Conservation (phyloP, 2,329 filamentous ascomycete species). For the Pseudodiploospora longispora region DNA sequence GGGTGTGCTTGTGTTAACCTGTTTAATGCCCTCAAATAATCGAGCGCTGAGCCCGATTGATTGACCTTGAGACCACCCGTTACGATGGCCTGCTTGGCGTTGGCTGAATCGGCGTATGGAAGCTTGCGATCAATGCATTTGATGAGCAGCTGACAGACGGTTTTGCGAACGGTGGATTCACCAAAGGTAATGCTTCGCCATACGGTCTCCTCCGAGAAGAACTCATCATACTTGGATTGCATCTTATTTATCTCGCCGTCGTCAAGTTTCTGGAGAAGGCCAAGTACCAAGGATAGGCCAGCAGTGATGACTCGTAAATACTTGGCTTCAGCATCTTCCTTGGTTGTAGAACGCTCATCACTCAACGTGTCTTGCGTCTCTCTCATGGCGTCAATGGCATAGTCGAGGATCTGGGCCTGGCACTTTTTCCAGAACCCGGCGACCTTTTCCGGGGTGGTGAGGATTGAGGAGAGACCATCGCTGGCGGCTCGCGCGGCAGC, state of each 20-base stretch:
- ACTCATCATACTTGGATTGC: conserved; percentile 52
- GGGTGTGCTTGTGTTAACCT: conserved; percentile 57
- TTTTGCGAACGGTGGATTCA: conserved; percentile 45
- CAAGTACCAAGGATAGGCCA: conserved; percentile 46
- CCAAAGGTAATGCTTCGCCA: conserved; percentile 60
- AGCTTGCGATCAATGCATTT: conserved; percentile 40
- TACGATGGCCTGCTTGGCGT: conserved; percentile 54
- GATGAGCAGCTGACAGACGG: conserved; percentile 43
- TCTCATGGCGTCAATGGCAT: conserved; percentile 68
- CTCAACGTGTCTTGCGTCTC: conserved; percentile 79
- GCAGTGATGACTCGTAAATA: conserved; percentile 65
- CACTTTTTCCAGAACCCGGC: conserved; percentile 72
- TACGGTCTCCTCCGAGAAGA: conserved; percentile 58
- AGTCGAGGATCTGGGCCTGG: conserved; percentile 72
- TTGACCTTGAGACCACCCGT: conserved; percentile 63
- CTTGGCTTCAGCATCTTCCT: conserved; percentile 79
- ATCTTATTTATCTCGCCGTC: conserved; percentile 50
- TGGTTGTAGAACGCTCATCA: conserved; percentile 75
- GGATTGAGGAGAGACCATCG: conserved; percentile 67
- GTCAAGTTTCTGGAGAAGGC: conserved; percentile 42
- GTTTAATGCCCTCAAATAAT: conserved; percentile 60
- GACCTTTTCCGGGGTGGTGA: conserved; percentile 73
- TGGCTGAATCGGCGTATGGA: conserved; percentile 40
- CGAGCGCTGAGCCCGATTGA: conserved; percentile 66
- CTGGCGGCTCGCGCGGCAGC: conserved; percentile 67